Evolutionary conservation across 768 basidiomycete species (phyloP), one percentile per base, ranked within the genome.

Genomic region (Naganishia antarctica): DNA sequence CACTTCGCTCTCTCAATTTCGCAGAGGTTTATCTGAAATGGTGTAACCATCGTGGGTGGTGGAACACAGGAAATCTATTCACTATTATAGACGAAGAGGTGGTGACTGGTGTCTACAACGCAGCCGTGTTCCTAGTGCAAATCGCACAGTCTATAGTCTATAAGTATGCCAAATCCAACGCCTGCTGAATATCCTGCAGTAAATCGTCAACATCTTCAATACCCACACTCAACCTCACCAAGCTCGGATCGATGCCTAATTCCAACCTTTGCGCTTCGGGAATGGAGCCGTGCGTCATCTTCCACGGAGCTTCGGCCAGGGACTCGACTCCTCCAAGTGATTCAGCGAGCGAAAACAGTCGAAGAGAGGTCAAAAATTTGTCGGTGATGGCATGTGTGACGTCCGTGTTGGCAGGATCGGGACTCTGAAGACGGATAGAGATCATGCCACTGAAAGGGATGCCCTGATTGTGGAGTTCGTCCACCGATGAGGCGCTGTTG

Each of bases 391-490:
- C 61, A 18, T 57, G 53, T 8, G 53, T 2, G 3, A 34, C 26
- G 49, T 70, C 65, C 2, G 64, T 78, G 74, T 0, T 84, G 82
- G 43, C 79, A 1, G 53, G 8, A 23, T 57, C 53, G 23, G 53
- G 31, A n/a, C 53, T 57, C 76, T 66, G 71, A 51, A 87, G 82
- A 1, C 84, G 79, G 79, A 87, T 86, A 4, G 86, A 85, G 59
- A 98, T 82, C 87, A 97, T 91, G 5, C 94, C 93, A 9, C 89
- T 87, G 73, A 86, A 91, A 0, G 92, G 91, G 80, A 97, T 88
- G 0, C 88, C 90, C 0, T 77, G 71, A 29, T 26, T 45, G 26
- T 66, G 60, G n/a, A 48, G 46, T 6, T 34, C 32, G 23, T 34
- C 41, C 25, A 7, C 57, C 15, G n/a, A 7, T 13, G 59, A 13